Evolutionary conservation across 2,329 filamentous ascomycete species (phyloP).

Genomic region (Arachnopeziza araneosa): DNA sequence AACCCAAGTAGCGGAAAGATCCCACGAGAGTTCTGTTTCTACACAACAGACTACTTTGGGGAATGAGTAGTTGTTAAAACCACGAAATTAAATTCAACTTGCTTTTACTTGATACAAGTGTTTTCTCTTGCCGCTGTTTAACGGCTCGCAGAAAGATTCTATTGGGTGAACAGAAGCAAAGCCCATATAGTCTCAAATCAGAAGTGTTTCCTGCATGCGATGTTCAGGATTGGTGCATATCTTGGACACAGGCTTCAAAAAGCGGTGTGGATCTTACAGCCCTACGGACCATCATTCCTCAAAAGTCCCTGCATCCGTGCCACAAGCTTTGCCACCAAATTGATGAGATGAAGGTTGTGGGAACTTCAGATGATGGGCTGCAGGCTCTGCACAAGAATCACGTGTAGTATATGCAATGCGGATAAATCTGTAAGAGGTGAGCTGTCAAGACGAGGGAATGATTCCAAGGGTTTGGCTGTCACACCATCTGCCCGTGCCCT

Average conservation of each 20-base stretch:
- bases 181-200: neutral
- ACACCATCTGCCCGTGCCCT: constrained; percentile 5
- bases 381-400: constrained; percentile 8
- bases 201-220: neutral
- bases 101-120: too few species aligned
- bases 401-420: constrained; percentile 19
- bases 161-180: neutral
- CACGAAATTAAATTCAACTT: too few species aligned
- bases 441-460: constrained; percentile 15
- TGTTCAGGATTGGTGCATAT: neutral
- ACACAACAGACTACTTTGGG: too few species aligned
- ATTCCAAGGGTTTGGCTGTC: constrained; percentile 9
- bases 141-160: neutral
- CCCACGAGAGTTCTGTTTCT: too few species aligned
- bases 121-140: neutral
- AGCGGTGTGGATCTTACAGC: constrained; percentile 23
- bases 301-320: neutral
- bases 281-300: constrained; percentile 10
- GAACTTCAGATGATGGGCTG: neutral
- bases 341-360: neutral
- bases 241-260: constrained; percentile 8
- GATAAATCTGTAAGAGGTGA: constrained; percentile 15
- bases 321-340: neutral
- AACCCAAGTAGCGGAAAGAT: too few species aligned
- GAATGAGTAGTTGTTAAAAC: too few species aligned